Evolutionary conservation across 306 rosid species (phyloP), one percentile per base, ranked within the genome.

Genomic region (Geum urbanum): DNA sequence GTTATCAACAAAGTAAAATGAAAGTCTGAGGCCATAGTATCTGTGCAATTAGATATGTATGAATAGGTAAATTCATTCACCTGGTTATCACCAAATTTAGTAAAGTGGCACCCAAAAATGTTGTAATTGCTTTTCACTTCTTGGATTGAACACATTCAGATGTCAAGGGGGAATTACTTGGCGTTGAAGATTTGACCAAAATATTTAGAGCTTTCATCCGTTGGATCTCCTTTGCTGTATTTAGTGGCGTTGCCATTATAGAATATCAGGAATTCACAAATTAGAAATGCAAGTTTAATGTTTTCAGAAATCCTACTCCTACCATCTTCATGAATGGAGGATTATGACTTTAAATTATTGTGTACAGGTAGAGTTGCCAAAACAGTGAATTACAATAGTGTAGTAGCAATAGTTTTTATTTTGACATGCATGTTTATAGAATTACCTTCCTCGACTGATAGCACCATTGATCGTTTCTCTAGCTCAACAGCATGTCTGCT

Each of bases 391-490:
- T 11, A 37, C 37, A 60, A 13, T 16, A 0, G 22, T 20, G 50
- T 45, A 45, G 45, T 22, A 12, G 44, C 66, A n/a, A n/a, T n/a
- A n/a, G n/a, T n/a, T n/a, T n/a, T n/a, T n/a, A n/a, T n/a, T n/a
- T n/a, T n/a, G n/a, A n/a, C n/a, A n/a, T n/a, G n/a, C n/a, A 35
- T 45, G 19, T 55, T 24, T 8, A 19, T 32, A 5, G 6, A 66
- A 8, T 11, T 80, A 84, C 87, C 87, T 84, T 84, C 87, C 74
- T 80, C 87, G 20, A 80, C 73, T 9, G 85, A 80, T 57, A 84
- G 82, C 48, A 74, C 74, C 68, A 84, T 80, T 49, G 87, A 84
- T 75, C 81, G 69, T 71, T 80, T 84, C 77, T 84, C 87, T 72
- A 84, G 67, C 75, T 77, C 78, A 50, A 84, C 63, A 35, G 87